Evolutionary conservation across 1,139 yeast species (phyloP), one percentile per base, ranked within the genome.

Genomic region (Candida smagusa): DNA sequence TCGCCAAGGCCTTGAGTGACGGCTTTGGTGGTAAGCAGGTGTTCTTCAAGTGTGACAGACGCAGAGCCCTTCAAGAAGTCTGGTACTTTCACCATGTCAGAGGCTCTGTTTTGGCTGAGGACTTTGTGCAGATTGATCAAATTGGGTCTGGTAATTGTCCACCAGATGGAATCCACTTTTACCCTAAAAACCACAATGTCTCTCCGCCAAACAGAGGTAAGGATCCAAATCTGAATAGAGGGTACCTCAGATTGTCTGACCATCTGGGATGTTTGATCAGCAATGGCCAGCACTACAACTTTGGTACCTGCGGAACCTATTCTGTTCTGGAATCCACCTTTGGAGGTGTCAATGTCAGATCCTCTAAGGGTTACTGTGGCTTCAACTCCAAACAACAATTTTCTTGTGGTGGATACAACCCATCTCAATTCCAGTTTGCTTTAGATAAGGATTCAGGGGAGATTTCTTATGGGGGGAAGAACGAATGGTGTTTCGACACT

Each of bases 301-400:
- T 79, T 27, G 97, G 97, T 1, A 81, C 95, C 1, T 90, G 97
- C 61, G 97, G 96, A 2, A 80, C 84, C 3, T 88, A 72, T 61
- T 68, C 71, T 12, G 50, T 70, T 12, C 63, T 48, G 23, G 52
- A 78, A 38, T 77, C 82, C 28, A 74, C 77, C 26, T 81, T 78
- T 58, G 95, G 94, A 4, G 90, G 90, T n/a, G 73, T 78, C 50
- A 74, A 79, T 40, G 53, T 87, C 26, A 70, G 69, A 39, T 74
- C 92, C 1, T 77, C 87, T 28, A 80, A 76, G 52, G 96, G 96
- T 0, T 74, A 71, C 42, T 89, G 97, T 63, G 83, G 82, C 4
- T 58, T 88, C 12, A 59, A 63, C 38, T 45, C 48, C 12, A 39
- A 48, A 28, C 61, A 62, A 8, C 58, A 59, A 26, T 58, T 71